Evolutionary conservation across 2,329 filamentous ascomycete species (phyloP).

Genomic region (Ramichloridium luteum): DNA sequence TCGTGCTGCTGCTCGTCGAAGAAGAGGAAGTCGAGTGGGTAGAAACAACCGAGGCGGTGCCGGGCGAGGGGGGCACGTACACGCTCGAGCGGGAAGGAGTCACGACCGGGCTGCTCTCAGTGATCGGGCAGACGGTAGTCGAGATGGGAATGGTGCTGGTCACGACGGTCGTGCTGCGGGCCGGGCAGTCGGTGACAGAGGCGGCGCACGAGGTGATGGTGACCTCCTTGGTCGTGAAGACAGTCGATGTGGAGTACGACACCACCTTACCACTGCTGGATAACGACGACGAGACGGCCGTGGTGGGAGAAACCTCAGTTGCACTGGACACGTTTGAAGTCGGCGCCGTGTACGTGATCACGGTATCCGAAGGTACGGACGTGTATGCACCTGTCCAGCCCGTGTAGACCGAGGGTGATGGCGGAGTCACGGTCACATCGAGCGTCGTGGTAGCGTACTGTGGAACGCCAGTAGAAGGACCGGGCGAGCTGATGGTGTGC

Average conservation of each 20-base stretch:
- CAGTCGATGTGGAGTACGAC: conserved; percentile 26
- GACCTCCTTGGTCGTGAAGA: conserved; percentile 32
- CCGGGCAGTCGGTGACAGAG: conserved; percentile 29
- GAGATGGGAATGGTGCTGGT: conserved; percentile 29
- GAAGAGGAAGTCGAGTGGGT: neutral
- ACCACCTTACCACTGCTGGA: conserved; percentile 16
- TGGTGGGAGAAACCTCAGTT: neutral
- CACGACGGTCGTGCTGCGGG: conserved; percentile 21
- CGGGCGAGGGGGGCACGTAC: too few species aligned
- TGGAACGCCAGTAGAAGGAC: neutral
- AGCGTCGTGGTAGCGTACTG: neutral
- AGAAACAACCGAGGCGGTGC: too few species aligned
- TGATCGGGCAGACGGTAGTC: conserved; percentile 32
- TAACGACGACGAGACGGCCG: conserved; percentile 14
- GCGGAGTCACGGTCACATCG: neutral
- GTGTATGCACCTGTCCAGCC: neutral
- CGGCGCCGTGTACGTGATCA: neutral
- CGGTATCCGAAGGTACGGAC: neutral
- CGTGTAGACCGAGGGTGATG: neutral
- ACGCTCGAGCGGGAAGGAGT: too few species aligned
- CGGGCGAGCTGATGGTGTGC: conserved; percentile 2
- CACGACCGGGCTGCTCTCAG: conserved; percentile 10
- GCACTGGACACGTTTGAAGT: neutral
- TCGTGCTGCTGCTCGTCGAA: neutral
- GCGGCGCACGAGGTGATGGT: conserved; percentile 32